Percentiles rank a stretch among this genome's conserved stretches.
Conservation (phyloP, 345 rosid species). For the Isatis tinctoria region DNA sequence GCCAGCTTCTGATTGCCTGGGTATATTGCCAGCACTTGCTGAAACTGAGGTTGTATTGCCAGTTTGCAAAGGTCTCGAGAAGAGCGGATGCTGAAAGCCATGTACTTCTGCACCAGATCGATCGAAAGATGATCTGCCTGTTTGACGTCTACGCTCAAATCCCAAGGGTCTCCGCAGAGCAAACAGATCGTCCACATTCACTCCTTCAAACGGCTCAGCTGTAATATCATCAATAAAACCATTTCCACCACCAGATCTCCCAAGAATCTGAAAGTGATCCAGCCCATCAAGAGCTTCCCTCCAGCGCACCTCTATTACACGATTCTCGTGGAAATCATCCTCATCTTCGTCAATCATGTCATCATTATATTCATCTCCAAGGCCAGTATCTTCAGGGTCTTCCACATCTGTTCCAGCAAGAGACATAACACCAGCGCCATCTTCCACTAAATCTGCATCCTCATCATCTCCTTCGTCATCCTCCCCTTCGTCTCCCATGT, state of each 20-base stretch:
- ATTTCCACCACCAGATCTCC: constrained; percentile 70
- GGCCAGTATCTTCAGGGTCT: constrained; percentile 87
- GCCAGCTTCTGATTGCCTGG: constrained; percentile 80
- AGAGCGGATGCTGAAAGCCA: constrained; percentile 93
- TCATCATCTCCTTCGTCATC: constrained; percentile 93
- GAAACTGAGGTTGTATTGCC: constrained; percentile 59
- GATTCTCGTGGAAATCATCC: constrained; percentile 88
- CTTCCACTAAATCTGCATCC: constrained; percentile 89
- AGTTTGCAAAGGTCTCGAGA: constrained; percentile 73
- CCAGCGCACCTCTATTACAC: constrained; percentile 92
- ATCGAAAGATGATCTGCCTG: constrained; percentile 68
- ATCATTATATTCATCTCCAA: constrained; percentile 90
- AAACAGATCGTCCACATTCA: constrained; percentile 89
- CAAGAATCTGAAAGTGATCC: constrained; percentile 88
- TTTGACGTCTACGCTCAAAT: constrained; percentile 78
- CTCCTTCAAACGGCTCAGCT: constrained; percentile 96
- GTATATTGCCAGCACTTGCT: constrained; percentile 61
- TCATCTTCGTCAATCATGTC: constrained; percentile 96
- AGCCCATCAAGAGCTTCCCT: constrained; percentile 94
- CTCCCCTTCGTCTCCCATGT: constrained; percentile 95
- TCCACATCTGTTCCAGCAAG: constrained; percentile 92
- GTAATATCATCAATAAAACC: constrained; percentile 85
- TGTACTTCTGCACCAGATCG: constrained; percentile 65
- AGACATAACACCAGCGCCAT: constrained; percentile 94
- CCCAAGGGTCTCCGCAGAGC: constrained; percentile 89